Base-by-base conservation (phyloP, 352 stramenopile species). In the Thalassiosira mediterranea region DNA sequence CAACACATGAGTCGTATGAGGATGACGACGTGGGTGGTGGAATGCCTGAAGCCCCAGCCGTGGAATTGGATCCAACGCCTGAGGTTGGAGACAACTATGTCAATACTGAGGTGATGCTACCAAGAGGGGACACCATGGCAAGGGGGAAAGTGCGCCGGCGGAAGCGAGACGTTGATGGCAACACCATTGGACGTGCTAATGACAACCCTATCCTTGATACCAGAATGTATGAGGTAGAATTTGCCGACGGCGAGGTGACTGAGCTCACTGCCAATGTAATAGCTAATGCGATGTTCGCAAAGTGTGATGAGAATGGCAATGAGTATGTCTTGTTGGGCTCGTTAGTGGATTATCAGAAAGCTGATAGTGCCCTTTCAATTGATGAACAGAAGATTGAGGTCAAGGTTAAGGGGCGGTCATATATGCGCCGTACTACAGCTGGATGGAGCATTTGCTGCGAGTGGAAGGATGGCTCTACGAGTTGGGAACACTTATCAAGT, bases 181-280 rank as follows among this genome's bases (percentile, higher is more conserved):
- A 76, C n/a, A 32, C 38, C 0, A 61, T 72, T 29, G 76, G 72
- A 4, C 44, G 40, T 17, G 23, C 34, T 7, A 48, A 72, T 47
- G 4, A 2, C 11, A 84, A 84, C 48, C 72, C 65, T 0, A 70
- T 86, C 0, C 29, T 86, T 2, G 73, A 86, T 49, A 79, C 68
- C 10, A n/a, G 65, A 23, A 28, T 56, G 10, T 88, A 86, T 52
- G 31, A 71, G 1, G 63, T 86, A 1, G 72, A 84, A 46, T 86
- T 88, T 67, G 58, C 65, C 7, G 76, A 84, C 72, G 76, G 76
- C 13, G 49, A 62, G n/a, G 49, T 74, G 0, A 32, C 52, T 26
- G 65, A 72, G 17, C 25, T 78, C 0, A 58, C 62, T 19, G 66
- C 68, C 0, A 86, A 86, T 61, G 15, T 58, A 11, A 81, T 83